phyloP scores from a whole-genome alignment of 225 moss, liverwort and hornwort species.

The Asterella californica region DNA sequence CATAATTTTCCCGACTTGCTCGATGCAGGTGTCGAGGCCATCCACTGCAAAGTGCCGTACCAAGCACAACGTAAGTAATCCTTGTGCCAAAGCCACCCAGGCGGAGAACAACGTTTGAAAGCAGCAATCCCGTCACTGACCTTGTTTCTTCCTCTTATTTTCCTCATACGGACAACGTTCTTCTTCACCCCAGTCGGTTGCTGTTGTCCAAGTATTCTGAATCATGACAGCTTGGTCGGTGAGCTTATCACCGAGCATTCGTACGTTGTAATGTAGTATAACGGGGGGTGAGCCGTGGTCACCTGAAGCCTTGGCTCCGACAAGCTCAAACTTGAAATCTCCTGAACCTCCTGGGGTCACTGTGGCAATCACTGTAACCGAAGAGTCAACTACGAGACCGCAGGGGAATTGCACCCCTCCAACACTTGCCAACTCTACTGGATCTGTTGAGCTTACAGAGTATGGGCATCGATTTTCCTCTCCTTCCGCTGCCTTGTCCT shows the following conservation, averaged over 20 bases:
- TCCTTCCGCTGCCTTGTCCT: neutral
- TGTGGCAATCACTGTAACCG: conserved; percentile 42
- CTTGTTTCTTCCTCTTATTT: neutral
- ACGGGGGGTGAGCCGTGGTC: conserved; percentile 30
- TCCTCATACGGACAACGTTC: conserved; percentile 60
- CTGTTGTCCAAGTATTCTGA: conserved; percentile 53
- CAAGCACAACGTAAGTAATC: neutral
- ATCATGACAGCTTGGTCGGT: conserved; percentile 48
- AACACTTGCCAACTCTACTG: conserved; percentile 10
- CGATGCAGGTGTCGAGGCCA: conserved; percentile 58
- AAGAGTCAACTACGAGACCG: conserved; percentile 48
- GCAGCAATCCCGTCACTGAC: neutral
- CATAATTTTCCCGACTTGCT: conserved; percentile 57
- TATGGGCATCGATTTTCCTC: conserved; percentile 35
- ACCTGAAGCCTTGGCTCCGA: conserved; percentile 30
- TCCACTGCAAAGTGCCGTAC: conserved; percentile 60
- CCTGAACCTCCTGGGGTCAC: conserved; percentile 24
- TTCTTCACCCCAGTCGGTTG: conserved; percentile 65
- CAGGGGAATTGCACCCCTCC: conserved; percentile 37
- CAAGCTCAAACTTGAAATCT: conserved; percentile 40
- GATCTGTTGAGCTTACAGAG: conserved; percentile 31
- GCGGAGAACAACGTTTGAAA: neutral
- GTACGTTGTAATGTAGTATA: conserved; percentile 48
- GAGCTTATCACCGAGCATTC: conserved; percentile 37
- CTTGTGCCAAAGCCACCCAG: neutral